These are phyloP conservation scores for Cadophora sp. DNA, from an alignment of 2,329 filamentous ascomycete species.

Conservation along the genomic window DNA sequence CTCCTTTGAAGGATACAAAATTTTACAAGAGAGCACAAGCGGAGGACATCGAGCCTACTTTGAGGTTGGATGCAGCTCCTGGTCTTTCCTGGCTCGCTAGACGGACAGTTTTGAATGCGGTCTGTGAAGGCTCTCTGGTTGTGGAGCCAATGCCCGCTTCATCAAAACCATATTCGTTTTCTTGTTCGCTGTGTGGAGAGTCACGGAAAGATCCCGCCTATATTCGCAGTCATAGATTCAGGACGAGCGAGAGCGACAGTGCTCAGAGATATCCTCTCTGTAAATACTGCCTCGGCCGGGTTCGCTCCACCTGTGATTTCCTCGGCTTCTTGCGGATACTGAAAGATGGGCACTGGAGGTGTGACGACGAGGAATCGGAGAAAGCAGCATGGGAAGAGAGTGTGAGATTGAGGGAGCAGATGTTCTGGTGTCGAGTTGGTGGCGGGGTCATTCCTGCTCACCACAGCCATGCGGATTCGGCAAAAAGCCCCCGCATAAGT, in stretches of 20 bases:
- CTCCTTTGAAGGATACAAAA: constrained; percentile 83
- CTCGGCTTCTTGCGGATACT: constrained; percentile 90
- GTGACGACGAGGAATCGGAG: constrained; percentile 82
- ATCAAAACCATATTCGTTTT: constrained; percentile 48
- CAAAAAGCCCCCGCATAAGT: constrained; percentile 39
- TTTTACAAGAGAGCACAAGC: constrained; percentile 91
- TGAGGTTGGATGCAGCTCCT: constrained; percentile 87
- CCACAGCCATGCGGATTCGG: constrained; percentile 32
- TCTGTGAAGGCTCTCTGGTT: constrained; percentile 84
- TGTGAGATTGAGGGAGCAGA: constrained; percentile 85
- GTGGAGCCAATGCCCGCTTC: constrained; percentile 83
- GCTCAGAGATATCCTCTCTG: constrained; percentile 92
- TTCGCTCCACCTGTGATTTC: constrained; percentile 91
- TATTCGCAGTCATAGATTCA: constrained; percentile 84
- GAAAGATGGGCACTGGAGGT: constrained; percentile 89
- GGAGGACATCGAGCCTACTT: constrained; percentile 93
- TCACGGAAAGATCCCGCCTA: constrained; percentile 73
- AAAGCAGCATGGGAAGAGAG: constrained; percentile 95
- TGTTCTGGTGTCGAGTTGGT: constrained; percentile 96
- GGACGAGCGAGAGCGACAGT: constrained; percentile 83
- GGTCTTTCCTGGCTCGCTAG: constrained; percentile 93
- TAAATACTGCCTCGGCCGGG: constrained; percentile 81
- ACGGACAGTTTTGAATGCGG: constrained; percentile 80
- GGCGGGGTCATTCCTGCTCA: constrained; percentile 80
- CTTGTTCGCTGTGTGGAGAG: constrained; percentile 89